Conservation (phyloP, 148 eudicot species). For the Oxyria digyna region DNA sequence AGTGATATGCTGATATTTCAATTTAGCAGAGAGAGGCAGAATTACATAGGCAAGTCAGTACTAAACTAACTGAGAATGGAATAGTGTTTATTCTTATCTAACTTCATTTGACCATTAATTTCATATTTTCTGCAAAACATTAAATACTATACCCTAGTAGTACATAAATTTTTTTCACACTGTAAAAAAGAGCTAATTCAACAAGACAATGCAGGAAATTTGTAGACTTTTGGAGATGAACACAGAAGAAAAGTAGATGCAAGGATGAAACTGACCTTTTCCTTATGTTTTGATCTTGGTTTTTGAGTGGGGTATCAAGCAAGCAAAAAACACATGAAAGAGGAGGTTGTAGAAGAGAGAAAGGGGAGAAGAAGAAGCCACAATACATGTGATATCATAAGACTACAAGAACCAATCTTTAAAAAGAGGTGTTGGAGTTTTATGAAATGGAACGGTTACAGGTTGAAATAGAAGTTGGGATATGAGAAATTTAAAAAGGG, state of each 20-base stretch:
- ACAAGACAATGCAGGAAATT: neutral
- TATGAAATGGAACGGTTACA: constrained; percentile 2
- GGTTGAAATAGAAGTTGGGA: neutral
- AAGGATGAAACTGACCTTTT: neutral
- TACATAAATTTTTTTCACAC: too few relatives aligned
- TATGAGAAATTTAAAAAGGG: neutral
- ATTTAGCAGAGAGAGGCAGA: neutral
- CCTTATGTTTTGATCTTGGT: neutral
- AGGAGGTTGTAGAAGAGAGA: neutral
- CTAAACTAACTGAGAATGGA: neutral
- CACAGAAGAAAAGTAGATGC: neutral
- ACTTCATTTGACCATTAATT: neutral
- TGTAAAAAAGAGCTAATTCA: neutral
- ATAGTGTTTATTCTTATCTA: neutral
- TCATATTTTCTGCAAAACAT: neutral
- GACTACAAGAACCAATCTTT: neutral
- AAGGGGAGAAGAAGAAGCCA: neutral
- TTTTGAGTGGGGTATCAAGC: neutral
- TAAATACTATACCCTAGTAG: too few relatives aligned
- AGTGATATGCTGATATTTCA: neutral
- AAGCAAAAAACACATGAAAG: constrained; percentile 1
- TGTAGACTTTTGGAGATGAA: neutral
- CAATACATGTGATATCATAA: neutral
- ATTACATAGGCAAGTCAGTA: neutral
- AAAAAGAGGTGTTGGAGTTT: neutral